Evolutionary conservation across 2,329 filamentous ascomycete species (phyloP), one percentile per base, ranked within the genome.

Genomic region (Polytolypa hystricis): DNA sequence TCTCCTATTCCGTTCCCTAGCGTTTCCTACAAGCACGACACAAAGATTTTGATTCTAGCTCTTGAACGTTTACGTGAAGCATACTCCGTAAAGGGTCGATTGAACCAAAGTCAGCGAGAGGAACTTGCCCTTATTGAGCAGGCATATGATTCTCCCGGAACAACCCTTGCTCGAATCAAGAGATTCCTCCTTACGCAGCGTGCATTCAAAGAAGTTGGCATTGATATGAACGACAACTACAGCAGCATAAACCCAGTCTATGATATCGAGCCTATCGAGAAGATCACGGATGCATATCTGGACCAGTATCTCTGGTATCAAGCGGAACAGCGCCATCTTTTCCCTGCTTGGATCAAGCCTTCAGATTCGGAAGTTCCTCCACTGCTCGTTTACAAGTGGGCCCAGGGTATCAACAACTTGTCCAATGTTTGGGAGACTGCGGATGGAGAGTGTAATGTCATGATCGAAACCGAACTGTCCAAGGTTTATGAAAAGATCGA

Each of bases 201-300:
- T 58, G 91, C 93, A 1, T 98, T 98, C 73, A 98, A 98, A 65
- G 91, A 98, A 63, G 91, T 98, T 30, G 91, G 89, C 38, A 98
- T 98, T 48, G 91, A 98, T 56, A 98, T 98, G 91, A 98, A 98
- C 59, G 91, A 98, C 65, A 98, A 98, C 55, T 98, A 98, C 66
- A 96, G 79, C 69, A 89, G 85, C 12, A 98, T 98, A 68, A 98
- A 98, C 55, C 93, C 91, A 0, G 91, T 98, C 1, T 98, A 98
- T 56, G 91, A 98, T 48, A 91, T 98, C 42, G 93, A 98, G 62
- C 91, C 91, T 0, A 95, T 98, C 41, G 91, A 98, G 68, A 98
- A 98, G 68, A 98, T 98, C 50, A 98, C 89, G 26, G 91, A 98
- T 62, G 93, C 91, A 2, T 98, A 98, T 52, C 75, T 98, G 33